Base-by-base conservation (phyloP, 306 rosid species). In the Cotoneaster glaucophyllus region DNA sequence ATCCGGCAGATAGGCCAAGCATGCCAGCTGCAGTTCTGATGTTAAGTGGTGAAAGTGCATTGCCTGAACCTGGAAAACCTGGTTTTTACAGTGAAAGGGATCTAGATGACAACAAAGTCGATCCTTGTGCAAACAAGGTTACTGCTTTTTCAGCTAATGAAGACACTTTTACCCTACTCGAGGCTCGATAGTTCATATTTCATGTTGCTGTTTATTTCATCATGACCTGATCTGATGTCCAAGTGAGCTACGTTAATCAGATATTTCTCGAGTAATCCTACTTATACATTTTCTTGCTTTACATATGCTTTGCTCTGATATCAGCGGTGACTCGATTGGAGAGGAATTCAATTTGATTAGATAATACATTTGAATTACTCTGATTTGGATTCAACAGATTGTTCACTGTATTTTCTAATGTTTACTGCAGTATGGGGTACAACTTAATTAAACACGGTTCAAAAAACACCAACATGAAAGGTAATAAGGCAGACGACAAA, bases 11-110 rank as follows among this genome's bases (percentile, higher is more conserved):
- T 66, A 64, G 84, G 67, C 81, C 81, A 18, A 76, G 14, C 57
- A 81, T 81, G 85, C 48, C 72, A 29, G 67, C 78, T 24, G 78
- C 71, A 14, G 71, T 81, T 24, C 11, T 67, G 29, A 77, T 66
- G 81, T 37, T 77, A 59, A 63, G 78, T 11, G 59, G 75, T 45
- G 71, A 67, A 17, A 41, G 12, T 48, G 26, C 43, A n/a, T 22
- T 81, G 77, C 81, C 78, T 34, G 11, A 26, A 56, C n/a, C 53
- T 8, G 75, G 74, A 22, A 66, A 57, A 22, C 44, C 84, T 15
- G 84, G 81, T 18, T 81, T 76, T 65, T 48, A 17, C 45, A 53
- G 66, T n/a, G 52, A 15, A 34, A 26, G 59, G 54, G 28, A 41
- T 39, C n/a, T 12, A 13, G 3, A 32, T 48, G 74, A 69, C 28